These are phyloP conservation scores for Termitomyces sp. DNA, from an alignment of 768 basidiomycete genomes.

Conservation along the genomic window DNA sequence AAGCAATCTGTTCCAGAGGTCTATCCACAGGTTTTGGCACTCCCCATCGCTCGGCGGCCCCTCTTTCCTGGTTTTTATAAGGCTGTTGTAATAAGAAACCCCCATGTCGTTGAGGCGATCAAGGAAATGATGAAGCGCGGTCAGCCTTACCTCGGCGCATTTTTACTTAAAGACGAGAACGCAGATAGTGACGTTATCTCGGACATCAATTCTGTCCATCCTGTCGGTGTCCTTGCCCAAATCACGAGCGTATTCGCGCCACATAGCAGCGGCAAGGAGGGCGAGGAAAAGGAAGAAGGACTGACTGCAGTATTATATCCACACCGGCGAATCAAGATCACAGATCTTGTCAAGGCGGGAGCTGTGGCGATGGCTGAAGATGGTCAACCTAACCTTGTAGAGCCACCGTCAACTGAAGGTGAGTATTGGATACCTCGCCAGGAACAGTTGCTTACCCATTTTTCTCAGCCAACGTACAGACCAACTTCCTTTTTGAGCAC, in stretches of 20 bases:
- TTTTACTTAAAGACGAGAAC: constrained; percentile 91
- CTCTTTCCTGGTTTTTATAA: constrained; percentile 99
- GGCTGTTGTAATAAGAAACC: constrained; percentile 90
- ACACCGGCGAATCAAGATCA: constrained; percentile 84
- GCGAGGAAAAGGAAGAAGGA: constrained; percentile 75
- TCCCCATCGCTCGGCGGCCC: constrained; percentile 92
- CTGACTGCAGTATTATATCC: constrained; percentile 95
- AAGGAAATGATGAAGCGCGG: constrained; percentile 96
- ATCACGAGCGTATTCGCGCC: constrained; percentile 89
- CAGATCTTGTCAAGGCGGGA: constrained; percentile 75
- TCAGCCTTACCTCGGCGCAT: constrained; percentile 95
- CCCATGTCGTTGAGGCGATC: constrained; percentile 86
- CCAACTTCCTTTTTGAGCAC: constrained; percentile 78
- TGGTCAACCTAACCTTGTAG: constrained; percentile 39
- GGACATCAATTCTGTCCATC: constrained; percentile 81
- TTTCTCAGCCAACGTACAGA: constrained; percentile 58
- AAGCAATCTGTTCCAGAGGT: constrained; percentile 85
- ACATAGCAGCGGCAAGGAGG: constrained; percentile 31
- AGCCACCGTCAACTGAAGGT: constrained; percentile 35
- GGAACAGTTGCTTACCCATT: not conserved
- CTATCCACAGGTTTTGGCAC: constrained; percentile 91
- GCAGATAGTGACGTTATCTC: constrained; percentile 91
- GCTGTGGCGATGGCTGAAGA: constrained; percentile 31
- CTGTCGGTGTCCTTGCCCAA: constrained; percentile 94
- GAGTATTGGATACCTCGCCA: not conserved